Conservation (phyloP, 192 early-diverging fungal genomes). For the Ambispora gerdemannii region DNA sequence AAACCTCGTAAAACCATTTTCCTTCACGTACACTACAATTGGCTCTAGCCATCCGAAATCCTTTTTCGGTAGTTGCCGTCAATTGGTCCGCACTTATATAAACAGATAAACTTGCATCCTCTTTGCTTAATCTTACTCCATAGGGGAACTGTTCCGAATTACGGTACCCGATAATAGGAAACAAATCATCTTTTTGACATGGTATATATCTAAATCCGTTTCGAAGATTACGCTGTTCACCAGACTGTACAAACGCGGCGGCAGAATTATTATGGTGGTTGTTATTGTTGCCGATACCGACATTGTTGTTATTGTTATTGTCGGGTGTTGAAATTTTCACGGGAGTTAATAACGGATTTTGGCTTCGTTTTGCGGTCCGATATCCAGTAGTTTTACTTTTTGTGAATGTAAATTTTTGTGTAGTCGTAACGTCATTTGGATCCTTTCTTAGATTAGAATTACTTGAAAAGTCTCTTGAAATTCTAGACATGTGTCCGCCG, state of each 20-base stretch:
- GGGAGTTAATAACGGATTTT: too few species aligned
- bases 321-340: too few species aligned
- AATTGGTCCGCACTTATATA: conserved; percentile 52
- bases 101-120: conserved; percentile 60
- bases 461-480: too few species aligned
- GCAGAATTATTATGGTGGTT: conserved; percentile 33
- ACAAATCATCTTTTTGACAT: conserved; percentile 46
- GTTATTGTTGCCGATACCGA: conserved; percentile 32
- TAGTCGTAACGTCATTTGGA: background rate
- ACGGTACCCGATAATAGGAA: conserved; percentile 48
- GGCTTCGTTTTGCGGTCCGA: conserved; percentile 16
- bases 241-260: conserved; percentile 38
- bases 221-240: conserved; percentile 58
- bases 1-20: conserved; percentile 62
- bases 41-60: conserved; percentile 62
- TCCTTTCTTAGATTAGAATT: background rate
- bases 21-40: conserved; percentile 60
- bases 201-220: conserved; percentile 61
- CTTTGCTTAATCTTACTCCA: conserved; percentile 47
- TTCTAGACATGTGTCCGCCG: too few species aligned
- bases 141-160: conserved; percentile 45
- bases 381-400: background rate
- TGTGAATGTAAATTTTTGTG: background rate
- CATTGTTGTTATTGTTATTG: too few species aligned
- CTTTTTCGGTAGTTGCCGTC: conserved; percentile 59